phyloP scores from a whole-genome alignment of 208 protist genomes.

The Tritrichomonas foetus region DNA sequence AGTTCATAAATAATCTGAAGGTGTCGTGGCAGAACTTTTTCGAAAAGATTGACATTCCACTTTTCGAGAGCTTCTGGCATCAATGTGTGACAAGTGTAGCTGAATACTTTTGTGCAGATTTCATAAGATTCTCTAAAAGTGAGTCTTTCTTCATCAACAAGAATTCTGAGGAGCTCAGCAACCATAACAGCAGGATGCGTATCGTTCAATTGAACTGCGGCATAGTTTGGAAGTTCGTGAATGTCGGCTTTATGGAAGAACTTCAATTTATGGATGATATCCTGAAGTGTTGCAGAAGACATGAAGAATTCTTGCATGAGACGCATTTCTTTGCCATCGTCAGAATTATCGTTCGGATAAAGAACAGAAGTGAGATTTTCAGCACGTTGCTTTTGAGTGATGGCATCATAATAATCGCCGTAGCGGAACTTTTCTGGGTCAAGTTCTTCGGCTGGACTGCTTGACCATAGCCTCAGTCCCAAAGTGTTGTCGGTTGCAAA shows the following conservation, averaged over 20 bases:
- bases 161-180: constrained; percentile 68
- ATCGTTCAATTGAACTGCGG: constrained; percentile 75
- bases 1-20: constrained; percentile 69
- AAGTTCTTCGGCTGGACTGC: background rate
- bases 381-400: background rate
- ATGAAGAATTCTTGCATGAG: constrained; percentile 37
- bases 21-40: constrained; percentile 68
- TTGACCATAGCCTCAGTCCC: background rate
- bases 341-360: constrained; percentile 37
- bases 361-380: constrained; percentile 30
- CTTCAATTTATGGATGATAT: background rate
- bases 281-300: background rate
- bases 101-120: constrained; percentile 49
- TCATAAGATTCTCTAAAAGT: background rate
- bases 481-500: constrained; percentile 27
- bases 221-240: constrained; percentile 1
- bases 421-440: constrained; percentile 23
- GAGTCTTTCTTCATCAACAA: constrained; percentile 64
- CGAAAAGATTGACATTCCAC: constrained; percentile 67
- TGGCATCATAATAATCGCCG: constrained; percentile 22
- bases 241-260: background rate
- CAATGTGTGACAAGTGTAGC: constrained; percentile 78
- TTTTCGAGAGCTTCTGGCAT: constrained; percentile 74
- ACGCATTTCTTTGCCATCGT: background rate
- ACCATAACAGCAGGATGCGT: constrained; percentile 74